phyloP scores from a whole-genome alignment of 2,329 filamentous ascomycete species.

The Fusarium sp. region DNA sequence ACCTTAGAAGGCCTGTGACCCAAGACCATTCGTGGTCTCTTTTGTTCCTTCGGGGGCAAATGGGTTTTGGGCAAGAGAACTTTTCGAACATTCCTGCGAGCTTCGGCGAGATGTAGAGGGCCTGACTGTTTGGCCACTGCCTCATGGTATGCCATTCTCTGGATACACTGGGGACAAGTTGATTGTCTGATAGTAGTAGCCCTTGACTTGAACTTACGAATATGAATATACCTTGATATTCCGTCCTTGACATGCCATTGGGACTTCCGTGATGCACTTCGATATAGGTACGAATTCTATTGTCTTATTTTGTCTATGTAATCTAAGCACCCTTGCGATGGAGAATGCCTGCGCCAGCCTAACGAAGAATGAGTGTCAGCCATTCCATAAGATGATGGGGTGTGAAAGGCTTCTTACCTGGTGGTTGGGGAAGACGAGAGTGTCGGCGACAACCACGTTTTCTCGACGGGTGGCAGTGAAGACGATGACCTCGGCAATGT shows the following conservation, averaged over 20 bases:
- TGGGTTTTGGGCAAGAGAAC: slow-evolving; percentile 56
- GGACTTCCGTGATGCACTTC: neutral
- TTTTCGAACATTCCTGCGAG: slow-evolving; percentile 50
- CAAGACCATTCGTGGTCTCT: slow-evolving; percentile 38
- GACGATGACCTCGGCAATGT: slow-evolving; percentile 91
- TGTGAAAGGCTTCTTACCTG: slow-evolving; percentile 66
- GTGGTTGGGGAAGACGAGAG: slow-evolving; percentile 87
- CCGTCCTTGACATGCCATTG: too few relatives aligned
- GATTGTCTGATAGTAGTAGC: neutral
- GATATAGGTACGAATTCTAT: neutral
- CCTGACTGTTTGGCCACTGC: neutral
- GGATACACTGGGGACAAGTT: neutral
- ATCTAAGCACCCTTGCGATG: slow-evolving; percentile 42
- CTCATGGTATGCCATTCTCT: neutral
- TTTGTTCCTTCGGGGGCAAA: slow-evolving; percentile 39
- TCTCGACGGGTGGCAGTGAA: slow-evolving; percentile 86
- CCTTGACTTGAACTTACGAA: neutral
- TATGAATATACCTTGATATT: neutral
- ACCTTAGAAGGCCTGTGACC: slow-evolving; percentile 53
- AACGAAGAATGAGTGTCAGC: slow-evolving; percentile 5
- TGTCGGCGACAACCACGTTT: slow-evolving; percentile 92
- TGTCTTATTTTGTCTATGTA: slow-evolving; percentile 1
- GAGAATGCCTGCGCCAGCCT: slow-evolving; percentile 49
- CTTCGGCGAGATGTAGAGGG: neutral
- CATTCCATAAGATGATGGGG: neutral